A percentile compares a stretch with the other conserved stretches of the same genome.
Conservation (phyloP, 2,329 filamentous ascomycete genomes). For the Plenodomus lindquistii region DNA sequence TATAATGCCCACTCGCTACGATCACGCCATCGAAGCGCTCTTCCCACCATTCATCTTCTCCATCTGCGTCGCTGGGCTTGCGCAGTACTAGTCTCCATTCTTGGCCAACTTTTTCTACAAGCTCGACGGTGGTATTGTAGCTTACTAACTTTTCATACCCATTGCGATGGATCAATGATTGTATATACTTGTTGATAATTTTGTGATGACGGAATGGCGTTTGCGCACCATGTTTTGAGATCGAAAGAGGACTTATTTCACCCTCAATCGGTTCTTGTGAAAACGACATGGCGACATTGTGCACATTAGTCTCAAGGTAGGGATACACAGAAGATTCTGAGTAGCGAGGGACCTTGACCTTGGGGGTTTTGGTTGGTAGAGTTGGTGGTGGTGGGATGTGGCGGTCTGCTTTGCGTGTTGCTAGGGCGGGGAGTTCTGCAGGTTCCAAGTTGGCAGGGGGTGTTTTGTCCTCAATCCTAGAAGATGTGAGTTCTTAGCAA, state of each 20-base stretch:
- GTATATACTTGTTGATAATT: constrained; percentile 60
- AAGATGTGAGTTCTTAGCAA: neutral
- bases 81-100: constrained; percentile 55
- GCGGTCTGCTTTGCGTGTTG: constrained; percentile 22
- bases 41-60: constrained; percentile 64
- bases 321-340: constrained; percentile 56
- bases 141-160: constrained; percentile 58
- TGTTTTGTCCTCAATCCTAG: constrained; percentile 27
- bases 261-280: constrained; percentile 59
- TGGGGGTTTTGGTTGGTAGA: constrained; percentile 23
- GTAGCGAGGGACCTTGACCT: constrained; percentile 20
- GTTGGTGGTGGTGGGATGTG: constrained; percentile 18
- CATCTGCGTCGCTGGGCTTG: constrained; percentile 27
- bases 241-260: constrained; percentile 48
- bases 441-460: constrained; percentile 26
- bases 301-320: constrained; percentile 68
- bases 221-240: constrained; percentile 55
- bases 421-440: constrained; percentile 20
- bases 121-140: constrained; percentile 66
- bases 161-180: constrained; percentile 55
- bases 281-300: constrained; percentile 63
- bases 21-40: constrained; percentile 66
- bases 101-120: constrained; percentile 57
- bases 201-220: constrained; percentile 67
- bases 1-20: constrained; percentile 64